Evolutionary conservation across 164 flowering plant genomes (phyloP).

Genomic region (Kingdonia uniflora): DNA sequence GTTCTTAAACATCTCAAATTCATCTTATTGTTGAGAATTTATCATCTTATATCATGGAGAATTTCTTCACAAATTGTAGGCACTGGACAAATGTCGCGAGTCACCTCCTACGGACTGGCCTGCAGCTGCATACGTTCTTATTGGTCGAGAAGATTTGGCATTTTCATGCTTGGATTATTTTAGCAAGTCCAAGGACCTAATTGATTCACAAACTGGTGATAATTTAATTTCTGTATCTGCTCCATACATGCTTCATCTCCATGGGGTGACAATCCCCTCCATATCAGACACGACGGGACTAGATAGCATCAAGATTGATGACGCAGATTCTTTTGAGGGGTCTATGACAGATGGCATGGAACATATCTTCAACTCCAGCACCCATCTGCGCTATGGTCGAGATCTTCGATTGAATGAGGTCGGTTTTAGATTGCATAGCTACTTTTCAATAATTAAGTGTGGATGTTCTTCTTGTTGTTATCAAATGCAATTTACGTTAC

Average conservation of each 20-base stretch:
- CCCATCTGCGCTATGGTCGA: conserved; percentile 83
- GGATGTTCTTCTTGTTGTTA: too few species aligned
- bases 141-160: conserved; percentile 96
- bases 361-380: conserved; percentile 81
- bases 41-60: too few species aligned
- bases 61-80: conserved; percentile 29
- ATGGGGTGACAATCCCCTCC: conserved; percentile 75
- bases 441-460: too few species aligned
- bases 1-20: too few species aligned
- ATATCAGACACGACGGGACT: conserved; percentile 48
- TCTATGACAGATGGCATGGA: conserved; percentile 90
- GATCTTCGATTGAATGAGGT: conserved; percentile 98
- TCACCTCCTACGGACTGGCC: conserved; percentile 95
- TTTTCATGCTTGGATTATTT: conserved; percentile 35
- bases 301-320: conserved; percentile 58
- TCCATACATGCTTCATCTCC: conserved; percentile 87
- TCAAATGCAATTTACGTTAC: too few species aligned
- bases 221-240: conserved; percentile 64
- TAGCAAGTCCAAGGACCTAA: conserved; percentile 38
- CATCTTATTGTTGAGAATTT: too few species aligned
- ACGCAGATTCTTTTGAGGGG: conserved; percentile 67
- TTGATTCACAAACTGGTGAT: conserved; percentile 25
- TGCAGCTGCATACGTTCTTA: conserved; percentile 86
- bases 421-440: conserved; percentile 6
- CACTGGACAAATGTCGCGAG: conserved; percentile 82